Conservation (phyloP, 306 rosid species). For the Pueraria montana region DNA sequence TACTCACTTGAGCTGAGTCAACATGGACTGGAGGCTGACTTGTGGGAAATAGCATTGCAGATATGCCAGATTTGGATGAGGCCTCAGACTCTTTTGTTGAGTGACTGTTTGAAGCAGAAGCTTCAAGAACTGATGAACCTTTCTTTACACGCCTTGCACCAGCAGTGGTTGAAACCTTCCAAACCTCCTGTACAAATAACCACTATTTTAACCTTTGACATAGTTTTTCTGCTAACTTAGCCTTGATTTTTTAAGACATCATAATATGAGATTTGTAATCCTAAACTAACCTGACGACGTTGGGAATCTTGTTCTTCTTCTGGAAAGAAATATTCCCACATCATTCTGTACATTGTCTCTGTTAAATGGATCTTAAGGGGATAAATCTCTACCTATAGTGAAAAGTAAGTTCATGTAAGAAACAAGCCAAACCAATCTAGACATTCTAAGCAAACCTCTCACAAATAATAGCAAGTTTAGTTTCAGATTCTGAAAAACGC, state of each 20-base stretch:
- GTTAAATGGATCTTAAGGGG: constrained; percentile 99
- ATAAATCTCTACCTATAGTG: constrained; percentile 82
- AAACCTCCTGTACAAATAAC: constrained; percentile 79
- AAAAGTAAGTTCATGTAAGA: constrained; percentile 47
- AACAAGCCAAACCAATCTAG: constrained; percentile 36
- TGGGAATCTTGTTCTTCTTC: constrained; percentile 99
- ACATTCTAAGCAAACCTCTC: constrained; percentile 25
- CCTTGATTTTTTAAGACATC: constrained; percentile 32
- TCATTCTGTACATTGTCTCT: constrained; percentile 95
- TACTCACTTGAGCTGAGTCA: constrained; percentile 79
- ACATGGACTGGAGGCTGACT: constrained; percentile 64
- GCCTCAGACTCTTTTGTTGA: constrained; percentile 75
- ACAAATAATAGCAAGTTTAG: neutral
- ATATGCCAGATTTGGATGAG: constrained; percentile 66
- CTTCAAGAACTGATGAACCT: constrained; percentile 68
- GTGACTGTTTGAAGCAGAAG: constrained; percentile 69
- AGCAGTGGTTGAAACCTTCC: constrained; percentile 98
- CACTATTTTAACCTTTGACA: constrained; percentile 34
- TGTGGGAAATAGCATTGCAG: constrained; percentile 57
- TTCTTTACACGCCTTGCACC: constrained; percentile 94
- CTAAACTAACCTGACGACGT: constrained; percentile 87
- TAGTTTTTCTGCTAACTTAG: constrained; percentile 23
- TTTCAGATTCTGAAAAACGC: neutral
- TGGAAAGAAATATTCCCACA: constrained; percentile 97
- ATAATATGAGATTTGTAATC: constrained; percentile 38